Conservation (phyloP, 1,139 yeast genomes). For the Scheffersomyces quercinus region DNA sequence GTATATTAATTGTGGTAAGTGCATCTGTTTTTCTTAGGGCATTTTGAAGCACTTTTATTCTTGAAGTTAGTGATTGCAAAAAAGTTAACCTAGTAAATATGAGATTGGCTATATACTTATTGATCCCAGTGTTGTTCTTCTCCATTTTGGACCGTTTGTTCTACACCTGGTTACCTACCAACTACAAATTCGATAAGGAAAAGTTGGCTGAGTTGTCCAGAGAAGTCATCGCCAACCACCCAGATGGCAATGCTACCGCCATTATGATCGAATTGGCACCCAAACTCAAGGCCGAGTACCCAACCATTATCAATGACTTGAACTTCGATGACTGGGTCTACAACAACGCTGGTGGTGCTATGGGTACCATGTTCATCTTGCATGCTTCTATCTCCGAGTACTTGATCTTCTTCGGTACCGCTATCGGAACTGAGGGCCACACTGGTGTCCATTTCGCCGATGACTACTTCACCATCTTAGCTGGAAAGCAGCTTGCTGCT, state of each 20-base stretch:
- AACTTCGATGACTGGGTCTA: constrained; percentile 86
- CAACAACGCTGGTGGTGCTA: constrained; percentile 98
- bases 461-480: constrained; percentile 88
- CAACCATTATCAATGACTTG: constrained; percentile 64
- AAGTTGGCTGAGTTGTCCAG: constrained; percentile 50
- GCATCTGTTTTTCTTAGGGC: too few relatives aligned
- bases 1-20: too few relatives aligned
- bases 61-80: too few relatives aligned
- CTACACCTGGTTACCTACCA: constrained; percentile 66
- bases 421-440: constrained; percentile 92
- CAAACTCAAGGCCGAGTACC: constrained; percentile 60
- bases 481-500: constrained; percentile 78
- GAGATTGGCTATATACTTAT: background rate
- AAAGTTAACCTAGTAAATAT: background rate
- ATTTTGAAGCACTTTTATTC: too few relatives aligned
- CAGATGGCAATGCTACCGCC: constrained; percentile 62
- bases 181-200: constrained; percentile 58
- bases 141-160: constrained; percentile 43
- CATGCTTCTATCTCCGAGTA: constrained; percentile 97
- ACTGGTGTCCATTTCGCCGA: constrained; percentile 94
- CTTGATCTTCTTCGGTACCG: constrained; percentile 40
- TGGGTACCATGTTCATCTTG: constrained; percentile 94
- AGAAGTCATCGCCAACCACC: constrained; percentile 52
- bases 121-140: constrained; percentile 27
- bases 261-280: constrained; percentile 62